phyloP scores from a whole-genome alignment of 1,284 basidiomycete genomes.

The Stygiomarasmius scandens region DNA sequence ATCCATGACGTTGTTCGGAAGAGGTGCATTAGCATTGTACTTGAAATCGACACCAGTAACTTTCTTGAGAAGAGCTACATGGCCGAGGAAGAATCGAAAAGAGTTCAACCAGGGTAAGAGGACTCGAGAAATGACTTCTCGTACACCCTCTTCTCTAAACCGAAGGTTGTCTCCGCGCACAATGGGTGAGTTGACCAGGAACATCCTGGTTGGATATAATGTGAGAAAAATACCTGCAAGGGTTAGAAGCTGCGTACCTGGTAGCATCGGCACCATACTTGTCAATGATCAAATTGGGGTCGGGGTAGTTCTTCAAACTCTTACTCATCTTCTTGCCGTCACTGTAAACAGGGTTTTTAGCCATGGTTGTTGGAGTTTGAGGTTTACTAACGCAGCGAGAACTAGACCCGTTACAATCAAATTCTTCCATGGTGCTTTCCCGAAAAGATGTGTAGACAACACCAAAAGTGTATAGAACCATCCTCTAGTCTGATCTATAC shows the following conservation, averaged over 20 bases:
- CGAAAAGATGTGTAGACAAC: constrained; percentile 92
- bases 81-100: constrained; percentile 99
- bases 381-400: constrained; percentile 80
- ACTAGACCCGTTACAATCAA: constrained; percentile 96
- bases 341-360: constrained; percentile 36
- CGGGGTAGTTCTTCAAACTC: constrained; percentile 97
- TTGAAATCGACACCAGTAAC: constrained; percentile 79
- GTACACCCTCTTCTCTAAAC: constrained; percentile 98
- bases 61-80: constrained; percentile 89
- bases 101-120: constrained; percentile 99
- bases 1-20: constrained; percentile 96
- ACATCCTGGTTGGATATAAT: constrained; percentile 66
- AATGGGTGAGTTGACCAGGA: constrained; percentile 98
- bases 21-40: constrained; percentile 86
- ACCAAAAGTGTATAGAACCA: constrained; percentile 99
- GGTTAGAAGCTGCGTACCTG: constrained; percentile 51
- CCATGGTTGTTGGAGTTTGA: not conserved
- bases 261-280: constrained; percentile 96
- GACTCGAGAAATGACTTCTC: constrained; percentile 93
- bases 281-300: constrained; percentile 90
- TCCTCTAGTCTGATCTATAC: constrained; percentile 93
- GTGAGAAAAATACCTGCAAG: not conserved
- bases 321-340: constrained; percentile 99
- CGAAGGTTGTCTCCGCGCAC: constrained; percentile 97
- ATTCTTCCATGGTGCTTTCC: constrained; percentile 97